A percentile compares a stretch with the other conserved stretches of the same genome.
phyloP scores from a whole-genome alignment of 129 eudicot genomes.

The Saposhnikovia divaricata region DNA sequence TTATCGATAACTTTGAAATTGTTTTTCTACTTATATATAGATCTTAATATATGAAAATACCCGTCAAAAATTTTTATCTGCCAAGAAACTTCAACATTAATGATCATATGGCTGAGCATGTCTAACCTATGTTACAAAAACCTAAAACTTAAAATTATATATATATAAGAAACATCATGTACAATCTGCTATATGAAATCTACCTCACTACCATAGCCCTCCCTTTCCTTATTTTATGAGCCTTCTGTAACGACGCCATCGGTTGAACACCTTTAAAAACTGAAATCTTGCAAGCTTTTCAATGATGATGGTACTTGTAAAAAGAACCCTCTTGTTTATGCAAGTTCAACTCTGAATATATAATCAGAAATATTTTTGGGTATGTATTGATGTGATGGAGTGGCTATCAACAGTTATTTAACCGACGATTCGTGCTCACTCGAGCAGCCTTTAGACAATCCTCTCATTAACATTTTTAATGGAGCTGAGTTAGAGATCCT shows the following conservation, averaged over 20 bases:
- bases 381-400: background rate
- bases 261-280: background rate
- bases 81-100: background rate
- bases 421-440: constrained; percentile 50
- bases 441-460: constrained; percentile 60
- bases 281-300: background rate
- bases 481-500: constrained; percentile 73
- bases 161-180: background rate
- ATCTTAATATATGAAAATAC: too few relatives aligned
- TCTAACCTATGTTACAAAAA: background rate
- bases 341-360: constrained; percentile 2
- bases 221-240: background rate
- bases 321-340: background rate
- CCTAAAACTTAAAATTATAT: background rate
- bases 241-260: background rate
- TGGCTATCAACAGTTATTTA: constrained; percentile 2
- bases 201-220: background rate
- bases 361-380: background rate
- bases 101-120: background rate
- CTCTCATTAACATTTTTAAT: constrained; percentile 47
- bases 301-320: background rate
- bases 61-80: too few relatives aligned
- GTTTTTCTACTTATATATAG: too few relatives aligned
- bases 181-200: background rate
- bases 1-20: too few relatives aligned